A percentile compares a stretch with the other conserved stretches of the same genome.
Conservation (phyloP, 352 stramenopile genomes). For the Globisporangium yorkense region DNA sequence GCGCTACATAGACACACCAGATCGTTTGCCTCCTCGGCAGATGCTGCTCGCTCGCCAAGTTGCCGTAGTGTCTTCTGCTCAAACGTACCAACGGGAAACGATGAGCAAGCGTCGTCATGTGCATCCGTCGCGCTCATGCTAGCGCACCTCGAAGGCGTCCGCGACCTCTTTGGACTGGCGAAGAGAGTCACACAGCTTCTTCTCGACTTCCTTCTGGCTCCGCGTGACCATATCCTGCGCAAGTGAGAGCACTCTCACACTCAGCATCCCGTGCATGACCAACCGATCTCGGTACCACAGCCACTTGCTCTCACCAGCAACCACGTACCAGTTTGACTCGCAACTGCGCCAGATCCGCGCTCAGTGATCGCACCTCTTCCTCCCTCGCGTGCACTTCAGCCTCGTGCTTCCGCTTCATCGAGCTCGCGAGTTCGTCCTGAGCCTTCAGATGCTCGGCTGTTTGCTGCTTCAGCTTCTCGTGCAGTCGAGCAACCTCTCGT, state of each 20-base stretch:
- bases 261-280: not conserved
- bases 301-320: not conserved
- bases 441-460: slow-evolving; percentile 42
- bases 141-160: slow-evolving; percentile 37
- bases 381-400: slow-evolving; percentile 38
- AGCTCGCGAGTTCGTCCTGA: slow-evolving; percentile 32
- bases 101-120: not conserved
- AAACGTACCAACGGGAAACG: not conserved
- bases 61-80: slow-evolving; percentile 17
- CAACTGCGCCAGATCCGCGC: slow-evolving; percentile 40
- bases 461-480: slow-evolving; percentile 47
- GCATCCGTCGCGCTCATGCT: not conserved
- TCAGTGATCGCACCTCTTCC: slow-evolving; percentile 43
- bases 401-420: slow-evolving; percentile 30
- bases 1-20: slow-evolving; percentile 20
- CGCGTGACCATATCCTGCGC: slow-evolving; percentile 31
- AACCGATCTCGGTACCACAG: too few species aligned
- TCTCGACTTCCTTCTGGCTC: slow-evolving; percentile 51
- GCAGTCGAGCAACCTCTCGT: slow-evolving; percentile 60
- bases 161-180: slow-evolving; percentile 31
- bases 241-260: not conserved
- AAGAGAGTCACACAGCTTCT: slow-evolving; percentile 30
- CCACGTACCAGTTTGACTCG: slow-evolving; percentile 39
- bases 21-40: slow-evolving; percentile 56
- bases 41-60: slow-evolving; percentile 34